phyloP scores from a whole-genome alignment of 495 filamentous ascomycete genomes.

The Hyaloscypha variabilis region DNA sequence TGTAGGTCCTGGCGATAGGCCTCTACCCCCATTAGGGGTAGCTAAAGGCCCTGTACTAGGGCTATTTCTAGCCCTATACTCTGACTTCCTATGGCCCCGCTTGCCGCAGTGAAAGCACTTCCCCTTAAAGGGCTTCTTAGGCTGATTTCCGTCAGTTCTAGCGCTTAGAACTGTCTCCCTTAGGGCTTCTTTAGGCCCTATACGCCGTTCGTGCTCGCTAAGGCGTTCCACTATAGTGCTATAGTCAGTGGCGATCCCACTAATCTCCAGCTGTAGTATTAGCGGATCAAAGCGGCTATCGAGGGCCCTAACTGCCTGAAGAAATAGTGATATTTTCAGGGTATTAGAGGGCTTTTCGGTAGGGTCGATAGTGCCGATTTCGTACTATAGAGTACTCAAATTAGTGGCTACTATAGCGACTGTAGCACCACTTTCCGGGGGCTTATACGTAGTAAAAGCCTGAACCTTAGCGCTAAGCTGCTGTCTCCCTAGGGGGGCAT shows the following conservation, averaged over 20 bases:
- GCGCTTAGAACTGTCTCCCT: background rate
- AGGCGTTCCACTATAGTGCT: background rate
- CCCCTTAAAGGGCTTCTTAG: background rate
- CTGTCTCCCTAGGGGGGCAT: slow-evolving; percentile 5
- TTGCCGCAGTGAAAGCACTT: slow-evolving; percentile 1
- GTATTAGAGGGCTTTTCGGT: slow-evolving; percentile 2
- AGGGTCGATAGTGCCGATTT: slow-evolving; percentile 6
- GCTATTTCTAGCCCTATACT: background rate
- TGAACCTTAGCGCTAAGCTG: slow-evolving; percentile 3
- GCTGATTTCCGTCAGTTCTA: no score
- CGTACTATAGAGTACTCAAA: slow-evolving; percentile 3
- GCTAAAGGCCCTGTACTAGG: no score
- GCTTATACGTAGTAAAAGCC: slow-evolving; percentile 7
- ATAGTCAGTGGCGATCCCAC: background rate
- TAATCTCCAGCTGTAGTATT: slow-evolving; percentile 3
- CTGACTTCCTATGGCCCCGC: background rate
- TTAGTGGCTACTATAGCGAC: background rate
- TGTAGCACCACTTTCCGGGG: background rate
- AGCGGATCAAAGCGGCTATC: background rate
- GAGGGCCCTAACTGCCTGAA: background rate
- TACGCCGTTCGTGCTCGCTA: background rate
- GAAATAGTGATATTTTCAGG: background rate
- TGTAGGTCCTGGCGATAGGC: no score
- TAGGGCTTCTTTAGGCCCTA: background rate
- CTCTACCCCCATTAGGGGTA: no score